Percentiles rank a stretch among this genome's conserved stretches.
phyloP scores from a whole-genome alignment of 1,139 yeast genomes.

The Scheffersomyces cryptocercus region DNA sequence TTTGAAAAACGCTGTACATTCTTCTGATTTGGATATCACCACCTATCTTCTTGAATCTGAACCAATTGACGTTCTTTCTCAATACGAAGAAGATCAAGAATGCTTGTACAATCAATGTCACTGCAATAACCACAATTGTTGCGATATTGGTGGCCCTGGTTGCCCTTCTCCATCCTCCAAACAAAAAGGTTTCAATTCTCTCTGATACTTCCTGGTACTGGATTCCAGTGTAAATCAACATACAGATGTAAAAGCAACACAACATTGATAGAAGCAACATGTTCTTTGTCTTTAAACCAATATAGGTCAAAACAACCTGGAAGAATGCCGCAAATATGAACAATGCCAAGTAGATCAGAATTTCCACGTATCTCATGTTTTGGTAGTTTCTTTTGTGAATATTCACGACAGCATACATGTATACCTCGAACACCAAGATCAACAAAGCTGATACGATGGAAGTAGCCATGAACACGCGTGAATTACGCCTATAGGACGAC shows the following conservation, averaged over 20 bases:
- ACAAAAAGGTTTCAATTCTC: conserved; percentile 21
- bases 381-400: conserved; percentile 24
- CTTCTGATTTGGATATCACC: conserved; percentile 45
- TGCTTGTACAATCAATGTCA: conserved; percentile 36
- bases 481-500: conserved; percentile 11
- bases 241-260: conserved; percentile 46
- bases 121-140: conserved; percentile 45
- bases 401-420: conserved; percentile 38
- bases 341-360: conserved; percentile 25
- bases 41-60: conserved; percentile 52
- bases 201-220: conserved; percentile 46
- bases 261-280: conserved; percentile 43
- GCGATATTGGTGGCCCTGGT: conserved; percentile 44
- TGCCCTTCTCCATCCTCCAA: conserved; percentile 27
- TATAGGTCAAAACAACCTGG: conserved; percentile 36
- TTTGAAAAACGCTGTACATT: conserved; percentile 42
- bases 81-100: conserved; percentile 37
- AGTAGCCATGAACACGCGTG: conserved; percentile 24
- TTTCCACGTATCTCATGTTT: conserved; percentile 17
- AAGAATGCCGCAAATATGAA: conserved; percentile 27
- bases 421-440: conserved; percentile 30
- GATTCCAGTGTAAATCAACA: conserved; percentile 52
- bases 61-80: conserved; percentile 48
- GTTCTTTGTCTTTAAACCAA: conserved; percentile 46
- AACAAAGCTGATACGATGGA: conserved; percentile 33